phyloP scores from a whole-genome alignment of 192 early-diverging fungal species.

The Backusella westeae region DNA sequence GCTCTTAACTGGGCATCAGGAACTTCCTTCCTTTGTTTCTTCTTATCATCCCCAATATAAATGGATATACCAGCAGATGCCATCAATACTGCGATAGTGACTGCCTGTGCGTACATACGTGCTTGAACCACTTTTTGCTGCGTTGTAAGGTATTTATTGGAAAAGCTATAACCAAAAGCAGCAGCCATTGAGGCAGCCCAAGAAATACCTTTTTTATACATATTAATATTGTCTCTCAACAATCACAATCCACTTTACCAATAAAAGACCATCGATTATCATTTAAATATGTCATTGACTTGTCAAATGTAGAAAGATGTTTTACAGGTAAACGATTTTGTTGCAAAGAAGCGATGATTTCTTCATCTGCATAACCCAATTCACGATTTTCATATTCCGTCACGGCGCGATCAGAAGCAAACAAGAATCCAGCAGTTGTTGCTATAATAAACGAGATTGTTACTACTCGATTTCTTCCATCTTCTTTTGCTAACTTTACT shows the following conservation, averaged over 20 bases:
- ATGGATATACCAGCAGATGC: conserved; percentile 55
- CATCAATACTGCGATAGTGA: conserved; percentile 60
- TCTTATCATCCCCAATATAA: conserved; percentile 33
- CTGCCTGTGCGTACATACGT: conserved; percentile 69
- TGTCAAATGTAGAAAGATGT: conserved; percentile 13
- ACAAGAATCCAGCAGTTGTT: conserved; percentile 33
- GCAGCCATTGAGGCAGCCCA: conserved; percentile 41
- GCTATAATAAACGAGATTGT: conserved; percentile 15
- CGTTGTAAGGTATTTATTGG: conserved; percentile 45
- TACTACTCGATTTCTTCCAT: not conserved
- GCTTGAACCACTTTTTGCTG: conserved; percentile 71
- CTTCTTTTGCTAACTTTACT: conserved; percentile 17
- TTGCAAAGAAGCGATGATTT: conserved; percentile 2
- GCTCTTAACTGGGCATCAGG: conserved; percentile 34
- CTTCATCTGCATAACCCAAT: conserved; percentile 37
- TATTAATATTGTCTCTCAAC: not conserved
- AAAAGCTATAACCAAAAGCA: conserved; percentile 37
- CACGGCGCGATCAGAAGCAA: conserved; percentile 34
- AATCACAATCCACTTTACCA: conserved; percentile 13
- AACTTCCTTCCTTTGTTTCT: conserved; percentile 6
- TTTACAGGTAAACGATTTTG: not conserved
- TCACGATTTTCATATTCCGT: conserved; percentile 31
- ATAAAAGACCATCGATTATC: conserved; percentile 40
- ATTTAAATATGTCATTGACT: conserved; percentile 27
- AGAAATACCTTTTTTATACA: conserved; percentile 21